Conservation (phyloP, 768 basidiomycete species). For the Pulveroboletus sp. region DNA sequence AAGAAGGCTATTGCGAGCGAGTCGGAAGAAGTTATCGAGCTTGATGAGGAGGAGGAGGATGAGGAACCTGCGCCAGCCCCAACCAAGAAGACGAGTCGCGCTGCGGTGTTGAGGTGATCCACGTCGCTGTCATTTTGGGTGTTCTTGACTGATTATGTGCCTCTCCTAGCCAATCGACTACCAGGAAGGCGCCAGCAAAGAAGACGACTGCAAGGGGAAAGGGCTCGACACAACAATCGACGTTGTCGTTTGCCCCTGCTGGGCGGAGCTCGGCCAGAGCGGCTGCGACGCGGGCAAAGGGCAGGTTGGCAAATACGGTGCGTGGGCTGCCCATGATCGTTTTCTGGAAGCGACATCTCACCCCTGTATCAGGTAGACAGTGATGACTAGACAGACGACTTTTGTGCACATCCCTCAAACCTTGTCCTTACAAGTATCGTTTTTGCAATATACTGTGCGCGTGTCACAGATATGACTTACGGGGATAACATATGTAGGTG, state of each 20-base stretch:
- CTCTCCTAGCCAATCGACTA: constrained; percentile 30
- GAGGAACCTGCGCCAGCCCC: constrained; percentile 43
- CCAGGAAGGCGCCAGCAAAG: constrained; percentile 56
- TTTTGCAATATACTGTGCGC: background rate
- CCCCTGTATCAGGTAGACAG: constrained; percentile 22
- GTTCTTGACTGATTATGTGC: constrained; percentile 17
- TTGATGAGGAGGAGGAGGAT: constrained; percentile 54
- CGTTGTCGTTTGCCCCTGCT: constrained; percentile 62
- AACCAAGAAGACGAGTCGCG: constrained; percentile 58
- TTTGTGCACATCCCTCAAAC: no score
- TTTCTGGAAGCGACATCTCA: background rate
- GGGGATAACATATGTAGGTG: no score
- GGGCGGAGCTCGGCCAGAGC: constrained; percentile 56
- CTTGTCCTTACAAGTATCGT: background rate
- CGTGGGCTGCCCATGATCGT: constrained; percentile 18
- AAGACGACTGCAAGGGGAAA: constrained; percentile 38
- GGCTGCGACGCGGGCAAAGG: constrained; percentile 67
- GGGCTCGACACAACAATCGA: constrained; percentile 35
- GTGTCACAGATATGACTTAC: no score
- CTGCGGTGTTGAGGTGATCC: constrained; percentile 61
- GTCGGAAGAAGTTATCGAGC: constrained; percentile 51
- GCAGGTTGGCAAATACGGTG: constrained; percentile 52
- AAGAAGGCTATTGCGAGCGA: constrained; percentile 54
- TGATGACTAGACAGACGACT: constrained; percentile 28
- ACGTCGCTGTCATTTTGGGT: constrained; percentile 21